Evolutionary conservation across 306 rosid genomes (phyloP).

Genomic region (Betula pendula): DNA sequence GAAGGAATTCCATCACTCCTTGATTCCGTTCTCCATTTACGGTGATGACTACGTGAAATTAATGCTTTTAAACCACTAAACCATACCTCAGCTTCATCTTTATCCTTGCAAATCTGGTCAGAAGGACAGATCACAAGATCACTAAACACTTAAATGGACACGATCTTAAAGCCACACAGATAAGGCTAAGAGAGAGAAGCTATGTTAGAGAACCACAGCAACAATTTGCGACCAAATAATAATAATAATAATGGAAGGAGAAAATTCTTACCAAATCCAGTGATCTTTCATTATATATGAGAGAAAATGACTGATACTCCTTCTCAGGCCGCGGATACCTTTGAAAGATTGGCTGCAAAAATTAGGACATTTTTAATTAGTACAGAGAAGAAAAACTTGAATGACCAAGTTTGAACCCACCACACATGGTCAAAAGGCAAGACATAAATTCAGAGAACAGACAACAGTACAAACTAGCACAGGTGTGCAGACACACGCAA

Average conservation of each 20-base stretch:
- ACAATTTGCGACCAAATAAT: slow-evolving; percentile 9
- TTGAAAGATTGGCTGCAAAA: slow-evolving; percentile 94
- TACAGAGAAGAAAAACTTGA: slow-evolving; percentile 32
- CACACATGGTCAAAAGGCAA: slow-evolving; percentile 28
- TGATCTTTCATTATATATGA: slow-evolving; percentile 92
- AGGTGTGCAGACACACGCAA: slow-evolving; percentile 1
- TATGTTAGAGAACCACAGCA: not conserved
- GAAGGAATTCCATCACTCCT: slow-evolving; percentile 96
- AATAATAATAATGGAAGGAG: slow-evolving; percentile 11
- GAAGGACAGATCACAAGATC: slow-evolving; percentile 34
- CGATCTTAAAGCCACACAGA: not conserved
- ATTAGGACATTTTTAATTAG: slow-evolving; percentile 37
- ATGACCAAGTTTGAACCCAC: slow-evolving; percentile 24
- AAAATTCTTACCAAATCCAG: slow-evolving; percentile 72
- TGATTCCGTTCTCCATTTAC: slow-evolving; percentile 98
- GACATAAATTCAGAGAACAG: slow-evolving; percentile 21
- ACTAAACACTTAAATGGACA: slow-evolving; percentile 25
- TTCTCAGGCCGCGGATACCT: slow-evolving; percentile 98
- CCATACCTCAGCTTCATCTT: slow-evolving; percentile 99
- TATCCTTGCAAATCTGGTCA: slow-evolving; percentile 96
- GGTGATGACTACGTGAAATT: slow-evolving; percentile 78
- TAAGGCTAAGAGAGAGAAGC: not conserved
- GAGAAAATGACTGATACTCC: slow-evolving; percentile 98
- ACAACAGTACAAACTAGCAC: not conserved
- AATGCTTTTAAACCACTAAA: slow-evolving; percentile 96